phyloP scores from a whole-genome alignment of 2,329 filamentous ascomycete genomes.

The Neofusicoccum umdonicola region DNA sequence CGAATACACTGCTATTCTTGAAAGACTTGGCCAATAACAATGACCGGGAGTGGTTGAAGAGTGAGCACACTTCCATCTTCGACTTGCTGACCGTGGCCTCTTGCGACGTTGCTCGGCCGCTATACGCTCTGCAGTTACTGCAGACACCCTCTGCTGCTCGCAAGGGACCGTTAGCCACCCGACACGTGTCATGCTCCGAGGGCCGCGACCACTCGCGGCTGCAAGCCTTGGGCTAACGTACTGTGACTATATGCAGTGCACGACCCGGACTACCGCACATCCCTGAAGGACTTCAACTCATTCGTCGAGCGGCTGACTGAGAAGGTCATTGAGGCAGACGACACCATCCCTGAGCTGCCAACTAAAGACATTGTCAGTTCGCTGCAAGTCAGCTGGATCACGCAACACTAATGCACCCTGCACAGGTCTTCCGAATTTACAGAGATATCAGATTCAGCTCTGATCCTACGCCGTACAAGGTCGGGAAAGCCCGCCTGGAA shows the following conservation, averaged over 20 bases:
- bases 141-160: neutral
- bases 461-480: slow-evolving; percentile 86
- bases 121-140: neutral
- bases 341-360: slow-evolving; percentile 82
- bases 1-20: slow-evolving; percentile 62
- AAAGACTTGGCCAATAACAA: slow-evolving; percentile 60
- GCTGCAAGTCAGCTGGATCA: slow-evolving; percentile 5
- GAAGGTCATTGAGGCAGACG: slow-evolving; percentile 69
- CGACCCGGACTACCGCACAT: slow-evolving; percentile 74
- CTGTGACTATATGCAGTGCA: slow-evolving; percentile 55
- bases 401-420: slow-evolving; percentile 3
- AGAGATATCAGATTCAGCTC: slow-evolving; percentile 81
- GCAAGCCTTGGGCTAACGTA: slow-evolving; percentile 13
- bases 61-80: slow-evolving; percentile 38
- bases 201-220: neutral
- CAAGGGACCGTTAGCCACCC: slow-evolving; percentile 5
- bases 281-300: slow-evolving; percentile 76
- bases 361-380: slow-evolving; percentile 69
- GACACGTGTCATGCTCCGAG: slow-evolving; percentile 11
- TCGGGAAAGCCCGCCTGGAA: slow-evolving; percentile 33
- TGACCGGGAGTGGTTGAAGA: slow-evolving; percentile 62
- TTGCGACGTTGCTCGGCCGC: neutral
- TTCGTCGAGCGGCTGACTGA: slow-evolving; percentile 73
- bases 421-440: slow-evolving; percentile 76
- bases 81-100: neutral